Percentiles rank a stretch among this genome's conserved stretches.
Conservation (phyloP, 2,329 filamentous ascomycete genomes). For the Berkeleyomyces basicola region DNA sequence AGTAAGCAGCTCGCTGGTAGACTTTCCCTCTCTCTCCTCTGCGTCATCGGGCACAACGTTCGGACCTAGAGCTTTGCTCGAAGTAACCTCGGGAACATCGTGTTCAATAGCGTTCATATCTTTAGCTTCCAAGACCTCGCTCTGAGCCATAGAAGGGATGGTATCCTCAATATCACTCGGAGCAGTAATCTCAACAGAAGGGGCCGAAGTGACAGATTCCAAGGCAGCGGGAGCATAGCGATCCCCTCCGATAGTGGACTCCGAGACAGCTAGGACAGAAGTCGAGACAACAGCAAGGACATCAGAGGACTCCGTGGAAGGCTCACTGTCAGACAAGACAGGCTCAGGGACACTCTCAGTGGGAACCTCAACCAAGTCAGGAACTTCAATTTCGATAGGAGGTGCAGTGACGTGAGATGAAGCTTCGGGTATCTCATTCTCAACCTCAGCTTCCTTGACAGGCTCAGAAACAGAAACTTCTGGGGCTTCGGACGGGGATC, state of each 20-base stretch:
- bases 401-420: background rate
- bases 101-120: background rate
- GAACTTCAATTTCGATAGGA: background rate
- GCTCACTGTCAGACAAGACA: background rate
- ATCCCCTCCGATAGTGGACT: no score
- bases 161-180: conserved; percentile 3
- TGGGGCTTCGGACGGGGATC: background rate
- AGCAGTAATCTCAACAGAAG: background rate
- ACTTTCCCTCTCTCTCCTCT: background rate
- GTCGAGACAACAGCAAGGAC: background rate
- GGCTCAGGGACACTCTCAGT: background rate
- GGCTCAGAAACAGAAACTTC: background rate
- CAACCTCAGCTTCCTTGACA: background rate
- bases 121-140: background rate
- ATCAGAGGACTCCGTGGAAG: background rate
- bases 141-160: conserved; percentile 8
- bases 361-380: background rate
- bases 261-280: no score
- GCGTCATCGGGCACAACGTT: background rate
- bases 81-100: background rate
- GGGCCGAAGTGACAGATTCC: background rate
- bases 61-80: background rate
- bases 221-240: no score
- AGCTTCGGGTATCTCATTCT: background rate
- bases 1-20: background rate